Evolutionary conservation across 495 filamentous ascomycete species (phyloP), one percentile per base, ranked within the genome.

Genomic region (Mycothermus thermophilus): DNA sequence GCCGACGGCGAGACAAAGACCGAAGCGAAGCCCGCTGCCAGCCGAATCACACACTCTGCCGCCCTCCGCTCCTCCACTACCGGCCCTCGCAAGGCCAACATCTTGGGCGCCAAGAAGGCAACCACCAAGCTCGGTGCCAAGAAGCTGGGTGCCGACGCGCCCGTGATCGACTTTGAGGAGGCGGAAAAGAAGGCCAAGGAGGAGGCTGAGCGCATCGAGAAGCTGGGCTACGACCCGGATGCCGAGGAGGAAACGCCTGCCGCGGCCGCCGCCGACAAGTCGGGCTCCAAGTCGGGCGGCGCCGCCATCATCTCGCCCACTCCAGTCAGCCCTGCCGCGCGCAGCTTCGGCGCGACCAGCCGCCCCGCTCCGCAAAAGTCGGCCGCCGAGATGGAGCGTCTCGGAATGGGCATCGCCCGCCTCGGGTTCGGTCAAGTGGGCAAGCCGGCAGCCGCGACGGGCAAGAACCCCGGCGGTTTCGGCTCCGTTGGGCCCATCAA

Each of bases 151-250:
- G 88, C 79, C 12, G 72, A 66, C 22, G 84, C 87, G 39, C 62
- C 63, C 3, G 7, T 35, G 23, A 80, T 97, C 38, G 90, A 97
- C 62, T 97, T 97, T 45, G 92, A 97, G 33, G 90, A 86, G 53
- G 90, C 87, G 0, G 90, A 97, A 66, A 81, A 80, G 48, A 93
- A 93, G 60, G 90, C 90, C 21, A 92, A 85, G 57, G 90, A 96
- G 54, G 90, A 97, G 57, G 90, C 92, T 1, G 90, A 96, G 57
- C 77, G 90, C 41, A 88, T 94, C 48, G 83, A 80, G 63, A 93
- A 90, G 59, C 66, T 97, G n/a, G 90, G 90, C n/a, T 97, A 97
- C 50, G 84, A 96, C 45, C 82, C 84, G 5, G 80, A 95, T 43
- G 83, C 80, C 18, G 90, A 93, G 57, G 72, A 80, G 47, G 71